Percentiles rank a stretch among this genome's conserved stretches.
Evolutionary conservation across 768 basidiomycete species (phyloP).

Genomic region (Tulasnella sp.): DNA sequence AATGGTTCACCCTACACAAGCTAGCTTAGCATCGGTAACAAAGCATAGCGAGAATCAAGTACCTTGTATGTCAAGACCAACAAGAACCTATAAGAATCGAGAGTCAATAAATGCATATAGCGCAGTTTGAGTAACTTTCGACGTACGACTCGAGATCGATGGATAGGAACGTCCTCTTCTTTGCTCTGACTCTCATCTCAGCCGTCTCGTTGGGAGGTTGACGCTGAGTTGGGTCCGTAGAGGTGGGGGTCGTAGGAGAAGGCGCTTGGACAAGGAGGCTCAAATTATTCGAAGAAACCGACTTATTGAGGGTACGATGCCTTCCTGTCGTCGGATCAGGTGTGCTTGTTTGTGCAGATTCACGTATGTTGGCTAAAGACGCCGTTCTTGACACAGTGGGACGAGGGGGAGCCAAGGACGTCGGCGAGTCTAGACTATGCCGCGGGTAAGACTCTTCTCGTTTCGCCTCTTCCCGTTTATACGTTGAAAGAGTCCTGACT

Average conservation of each 20-base stretch:
- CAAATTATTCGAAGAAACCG: constrained; percentile 1
- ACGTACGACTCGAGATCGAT: constrained; percentile 12
- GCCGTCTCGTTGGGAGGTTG: constrained; percentile 42
- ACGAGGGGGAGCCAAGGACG: neutral
- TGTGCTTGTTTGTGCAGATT: constrained; percentile 1
- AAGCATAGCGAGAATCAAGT: constrained; percentile 26
- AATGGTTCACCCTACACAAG: constrained; percentile 35
- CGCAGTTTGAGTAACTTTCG: neutral
- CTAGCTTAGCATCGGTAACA: neutral
- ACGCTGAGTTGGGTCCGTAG: neutral
- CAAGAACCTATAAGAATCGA: neutral
- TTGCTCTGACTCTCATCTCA: constrained; percentile 45
- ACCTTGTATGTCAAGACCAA: constrained; percentile 14
- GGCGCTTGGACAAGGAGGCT: constrained; percentile 7
- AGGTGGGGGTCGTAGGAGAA: neutral
- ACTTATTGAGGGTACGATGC: constrained; percentile 11
- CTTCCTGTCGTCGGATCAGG: constrained; percentile 14
- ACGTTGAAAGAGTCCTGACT: too few relatives aligned
- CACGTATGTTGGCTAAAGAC: neutral
- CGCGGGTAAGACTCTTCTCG: neutral
- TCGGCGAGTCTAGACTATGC: neutral
- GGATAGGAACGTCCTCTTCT: constrained; percentile 12
- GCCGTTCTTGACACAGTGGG: neutral
- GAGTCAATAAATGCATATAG: neutral
- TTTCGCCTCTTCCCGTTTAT: too few relatives aligned